These are phyloP conservation scores for Neopestalotiopsis rosae DNA, from an alignment of 2,329 filamentous ascomycete species.

Conservation along the genomic window DNA sequence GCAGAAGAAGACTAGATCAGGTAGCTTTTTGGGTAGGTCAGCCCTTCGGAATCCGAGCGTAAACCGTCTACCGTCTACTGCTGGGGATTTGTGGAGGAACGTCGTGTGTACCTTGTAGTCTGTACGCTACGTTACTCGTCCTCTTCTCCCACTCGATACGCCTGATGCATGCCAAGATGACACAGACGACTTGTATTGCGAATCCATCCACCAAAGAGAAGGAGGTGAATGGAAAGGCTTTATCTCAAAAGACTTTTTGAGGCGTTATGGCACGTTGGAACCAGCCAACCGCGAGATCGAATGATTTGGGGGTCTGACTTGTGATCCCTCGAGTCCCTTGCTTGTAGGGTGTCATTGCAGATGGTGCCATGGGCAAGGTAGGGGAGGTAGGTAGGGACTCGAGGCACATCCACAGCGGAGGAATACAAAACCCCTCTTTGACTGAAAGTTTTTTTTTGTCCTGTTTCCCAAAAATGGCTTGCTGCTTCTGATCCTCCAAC, in stretches of 20 bases:
- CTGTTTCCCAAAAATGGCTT: not conserved
- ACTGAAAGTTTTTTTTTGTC: not conserved
- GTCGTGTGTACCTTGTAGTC: not conserved
- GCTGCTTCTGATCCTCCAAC: not conserved
- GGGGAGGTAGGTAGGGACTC: not conserved
- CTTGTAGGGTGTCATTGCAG: constrained; percentile 1
- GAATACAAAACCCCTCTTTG: not conserved
- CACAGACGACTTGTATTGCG: no score
- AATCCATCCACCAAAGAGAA: no score
- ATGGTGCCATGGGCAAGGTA: not conserved
- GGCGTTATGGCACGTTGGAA: not conserved
- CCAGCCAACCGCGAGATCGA: not conserved
- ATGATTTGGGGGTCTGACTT: not conserved
- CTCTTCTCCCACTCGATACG: not conserved
- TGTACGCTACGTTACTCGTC: not conserved
- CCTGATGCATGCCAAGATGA: not conserved
- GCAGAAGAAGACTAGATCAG: not conserved
- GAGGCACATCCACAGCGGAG: not conserved
- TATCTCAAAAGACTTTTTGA: not conserved
- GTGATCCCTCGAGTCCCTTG: not conserved
- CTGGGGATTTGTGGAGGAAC: no score
- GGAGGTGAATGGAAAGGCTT: no score
- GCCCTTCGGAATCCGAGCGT: constrained; percentile 8
- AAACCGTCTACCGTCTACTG: not conserved
- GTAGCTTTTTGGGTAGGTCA: not conserved